phyloP scores from a whole-genome alignment of 768 basidiomycete genomes.

The Gyrodon lividus region DNA sequence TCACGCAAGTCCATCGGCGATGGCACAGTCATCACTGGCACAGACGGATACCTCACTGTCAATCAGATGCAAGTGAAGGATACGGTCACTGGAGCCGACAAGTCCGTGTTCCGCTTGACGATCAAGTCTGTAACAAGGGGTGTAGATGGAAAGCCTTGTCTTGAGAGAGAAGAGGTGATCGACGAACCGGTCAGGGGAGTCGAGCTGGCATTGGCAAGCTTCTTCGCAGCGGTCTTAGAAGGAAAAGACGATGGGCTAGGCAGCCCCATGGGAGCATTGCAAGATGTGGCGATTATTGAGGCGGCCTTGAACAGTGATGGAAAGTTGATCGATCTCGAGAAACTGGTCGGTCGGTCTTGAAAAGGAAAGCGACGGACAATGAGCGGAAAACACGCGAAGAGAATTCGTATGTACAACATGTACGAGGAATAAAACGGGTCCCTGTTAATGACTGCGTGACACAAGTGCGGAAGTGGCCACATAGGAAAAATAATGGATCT shows the following conservation, averaged over 20 bases:
- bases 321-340: constrained; percentile 52
- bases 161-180: constrained; percentile 44
- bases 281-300: constrained; percentile 79
- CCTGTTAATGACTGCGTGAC: neutral
- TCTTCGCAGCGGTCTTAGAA: constrained; percentile 50
- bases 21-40: constrained; percentile 54
- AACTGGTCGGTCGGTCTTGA: constrained; percentile 23
- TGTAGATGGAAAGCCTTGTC: constrained; percentile 16
- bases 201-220: constrained; percentile 53
- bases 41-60: constrained; percentile 58
- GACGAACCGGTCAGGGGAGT: constrained; percentile 54
- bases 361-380: neutral
- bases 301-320: constrained; percentile 71
- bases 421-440: neutral
- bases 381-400: neutral
- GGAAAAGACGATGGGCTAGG: constrained; percentile 57
- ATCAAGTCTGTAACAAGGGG: constrained; percentile 34
- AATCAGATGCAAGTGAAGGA: constrained; percentile 31
- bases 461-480: neutral
- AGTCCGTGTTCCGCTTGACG: constrained; percentile 34
- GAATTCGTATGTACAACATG: neutral
- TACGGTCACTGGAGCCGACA: constrained; percentile 22
- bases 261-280: constrained; percentile 59
- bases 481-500: neutral
- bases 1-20: constrained; percentile 33